Base-by-base conservation (phyloP, 257 asterid species). In the Mitragyna speciosa region DNA sequence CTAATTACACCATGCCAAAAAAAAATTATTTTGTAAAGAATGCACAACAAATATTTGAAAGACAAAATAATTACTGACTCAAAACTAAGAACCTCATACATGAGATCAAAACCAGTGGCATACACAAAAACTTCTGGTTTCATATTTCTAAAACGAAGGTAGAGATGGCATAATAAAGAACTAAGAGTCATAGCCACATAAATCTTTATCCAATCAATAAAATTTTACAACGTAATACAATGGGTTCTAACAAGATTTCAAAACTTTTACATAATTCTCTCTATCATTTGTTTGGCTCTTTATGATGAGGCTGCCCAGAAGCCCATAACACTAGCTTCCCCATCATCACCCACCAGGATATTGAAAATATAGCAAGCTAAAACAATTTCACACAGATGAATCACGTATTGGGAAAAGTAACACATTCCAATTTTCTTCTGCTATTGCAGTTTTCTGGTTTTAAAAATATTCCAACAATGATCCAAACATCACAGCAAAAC, bases 401-500 rank as follows among this genome's bases (percentile, higher is more conserved):
- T 24, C 8, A 43, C 3, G 31, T 12, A 66, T 19, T 15, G 9
- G 2, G 15, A 8, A 26, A 22, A 20, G 17, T 3, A 12, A 43
- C 28, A 22, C 9, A 7, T 63, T 19, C 59, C 41, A 36, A 63
- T 5, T 31, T 66, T 66, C 10, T 12, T 20, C 26, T 28, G 8
- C 51, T 43, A 22, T 39, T 39, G 11, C 49, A 66, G 36, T 24
- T 33, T 51, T 19, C 56, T 41, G 26, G 30, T 33, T 28, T 0
- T 24, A 4, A 63, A 28, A 17, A 77, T 9, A 64, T 56, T 2
- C 4, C 4, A 80, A 67, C 30, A 67, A 26, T n/a, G 15, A 75
- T 15, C 19, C 4, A 33, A 64, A 41, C 6, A 75, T 17, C 71
- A 69, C 31, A 15, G 59, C 49, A 51, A 82, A 76, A 84, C 91